Evolutionary conservation across 2,329 filamentous ascomycete species (phyloP).

Genomic region (Fusarium mexicanum): DNA sequence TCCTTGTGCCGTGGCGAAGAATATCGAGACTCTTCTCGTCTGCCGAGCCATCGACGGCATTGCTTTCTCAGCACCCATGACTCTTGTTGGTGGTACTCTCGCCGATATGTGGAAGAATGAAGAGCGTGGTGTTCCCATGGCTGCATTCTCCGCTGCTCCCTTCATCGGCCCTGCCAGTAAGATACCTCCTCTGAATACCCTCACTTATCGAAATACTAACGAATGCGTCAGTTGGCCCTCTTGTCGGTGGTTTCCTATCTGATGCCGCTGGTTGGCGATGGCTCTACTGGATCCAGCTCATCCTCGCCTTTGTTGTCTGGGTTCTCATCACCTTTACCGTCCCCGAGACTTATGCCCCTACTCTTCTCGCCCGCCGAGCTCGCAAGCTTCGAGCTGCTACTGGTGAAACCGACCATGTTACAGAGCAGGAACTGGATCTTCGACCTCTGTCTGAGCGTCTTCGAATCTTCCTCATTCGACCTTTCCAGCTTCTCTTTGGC

Average conservation of each 20-base stretch:
- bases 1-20: constrained; percentile 79
- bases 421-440: constrained; percentile 81
- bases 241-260: constrained; percentile 79
- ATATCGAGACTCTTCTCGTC: constrained; percentile 79
- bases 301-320: constrained; percentile 76
- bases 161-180: constrained; percentile 80
- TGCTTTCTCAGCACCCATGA: constrained; percentile 87
- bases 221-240: constrained; percentile 64
- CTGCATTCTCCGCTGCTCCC: constrained; percentile 82
- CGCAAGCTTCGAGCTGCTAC: constrained; percentile 76
- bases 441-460: constrained; percentile 75
- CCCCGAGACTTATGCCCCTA: constrained; percentile 87
- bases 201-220: constrained; percentile 2
- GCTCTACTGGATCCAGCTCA: constrained; percentile 89
- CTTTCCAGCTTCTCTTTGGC: constrained; percentile 84
- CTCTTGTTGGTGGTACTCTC: constrained; percentile 82
- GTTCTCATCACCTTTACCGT: constrained; percentile 86
- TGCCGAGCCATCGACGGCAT: constrained; percentile 83
- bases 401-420: constrained; percentile 74
- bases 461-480: constrained; percentile 78
- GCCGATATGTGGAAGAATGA: constrained; percentile 87
- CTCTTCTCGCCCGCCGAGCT: constrained; percentile 76
- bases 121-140: constrained; percentile 87
- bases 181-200: constrained; percentile 19
- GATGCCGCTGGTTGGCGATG: constrained; percentile 80